Conservation (phyloP, 1,139 yeast genomes). For the Sporopachydermia cereana region DNA sequence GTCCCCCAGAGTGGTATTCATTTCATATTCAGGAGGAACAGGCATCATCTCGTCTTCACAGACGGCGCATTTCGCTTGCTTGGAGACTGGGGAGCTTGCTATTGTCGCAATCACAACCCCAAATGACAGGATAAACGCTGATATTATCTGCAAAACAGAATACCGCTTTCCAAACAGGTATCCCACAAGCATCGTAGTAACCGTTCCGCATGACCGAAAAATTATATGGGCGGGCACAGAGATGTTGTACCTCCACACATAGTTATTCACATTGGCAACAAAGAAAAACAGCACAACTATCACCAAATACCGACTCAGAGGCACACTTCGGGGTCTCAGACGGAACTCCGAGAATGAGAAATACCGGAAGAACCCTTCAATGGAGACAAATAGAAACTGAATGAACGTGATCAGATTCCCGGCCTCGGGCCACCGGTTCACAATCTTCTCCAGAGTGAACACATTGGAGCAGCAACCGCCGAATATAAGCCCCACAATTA, state of each 20-base stretch:
- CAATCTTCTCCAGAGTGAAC: conserved; percentile 35
- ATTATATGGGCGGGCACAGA: conserved; percentile 44
- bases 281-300: conserved; percentile 32
- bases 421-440: conserved; percentile 21
- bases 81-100: conserved; percentile 12
- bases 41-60: not conserved
- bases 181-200: conserved; percentile 39
- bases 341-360: conserved; percentile 18
- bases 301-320: conserved; percentile 29
- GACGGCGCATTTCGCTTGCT: conserved; percentile 5
- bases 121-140: conserved; percentile 32
- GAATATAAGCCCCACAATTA: conserved; percentile 1
- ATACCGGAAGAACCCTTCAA: conserved; percentile 23
- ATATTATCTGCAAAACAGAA: conserved; percentile 25
- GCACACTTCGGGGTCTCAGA: conserved; percentile 26
- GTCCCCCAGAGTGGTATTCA: conserved; percentile 2
- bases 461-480: conserved; percentile 9
- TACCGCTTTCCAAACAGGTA: conserved; percentile 31
- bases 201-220: conserved; percentile 40
- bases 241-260: conserved; percentile 34
- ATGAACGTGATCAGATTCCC: conserved; percentile 36
- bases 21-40: conserved; percentile 4
- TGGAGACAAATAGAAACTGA: conserved; percentile 35
- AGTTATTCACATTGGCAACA: conserved; percentile 34
- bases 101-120: conserved; percentile 37